phyloP scores from a whole-genome alignment of 192 early-diverging fungal genomes.

The Entrophospora sp. region DNA sequence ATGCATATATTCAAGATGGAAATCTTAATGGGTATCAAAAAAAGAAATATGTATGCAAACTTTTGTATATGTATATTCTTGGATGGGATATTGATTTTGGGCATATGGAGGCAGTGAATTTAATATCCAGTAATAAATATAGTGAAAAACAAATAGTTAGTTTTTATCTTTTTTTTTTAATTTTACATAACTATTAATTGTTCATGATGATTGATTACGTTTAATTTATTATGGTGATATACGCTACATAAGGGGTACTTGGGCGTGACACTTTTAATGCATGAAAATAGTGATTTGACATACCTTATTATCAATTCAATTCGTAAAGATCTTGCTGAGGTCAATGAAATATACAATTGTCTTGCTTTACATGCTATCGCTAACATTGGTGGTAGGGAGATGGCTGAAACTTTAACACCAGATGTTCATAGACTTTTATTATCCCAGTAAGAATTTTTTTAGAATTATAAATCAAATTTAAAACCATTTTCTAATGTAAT shows the following conservation, averaged over 20 bases:
- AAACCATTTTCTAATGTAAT: background rate
- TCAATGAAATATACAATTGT: constrained; percentile 80
- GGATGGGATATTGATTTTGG: constrained; percentile 99
- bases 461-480: background rate
- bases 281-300: constrained; percentile 76
- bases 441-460: constrained; percentile 51
- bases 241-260: constrained; percentile 99
- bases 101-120: constrained; percentile 89
- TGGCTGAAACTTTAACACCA: constrained; percentile 74
- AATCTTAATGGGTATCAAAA: constrained; percentile 95
- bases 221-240: too few relatives aligned
- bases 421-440: constrained; percentile 84
- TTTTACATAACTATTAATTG: background rate
- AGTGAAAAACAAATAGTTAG: constrained; percentile 97
- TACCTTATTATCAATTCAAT: constrained; percentile 82
- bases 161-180: background rate
- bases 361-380: constrained; percentile 92
- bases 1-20: constrained; percentile 49
- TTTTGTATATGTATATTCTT: constrained; percentile 98
- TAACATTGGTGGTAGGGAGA: constrained; percentile 88
- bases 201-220: too few relatives aligned
- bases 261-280: constrained; percentile 84
- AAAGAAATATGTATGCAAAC: constrained; percentile 99
- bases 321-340: constrained; percentile 80
- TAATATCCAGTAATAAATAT: constrained; percentile 84